These are phyloP conservation scores for Rhinocladiella mackenziei DNA, from an alignment of 2,329 filamentous ascomycete species.

Conservation along the genomic window DNA sequence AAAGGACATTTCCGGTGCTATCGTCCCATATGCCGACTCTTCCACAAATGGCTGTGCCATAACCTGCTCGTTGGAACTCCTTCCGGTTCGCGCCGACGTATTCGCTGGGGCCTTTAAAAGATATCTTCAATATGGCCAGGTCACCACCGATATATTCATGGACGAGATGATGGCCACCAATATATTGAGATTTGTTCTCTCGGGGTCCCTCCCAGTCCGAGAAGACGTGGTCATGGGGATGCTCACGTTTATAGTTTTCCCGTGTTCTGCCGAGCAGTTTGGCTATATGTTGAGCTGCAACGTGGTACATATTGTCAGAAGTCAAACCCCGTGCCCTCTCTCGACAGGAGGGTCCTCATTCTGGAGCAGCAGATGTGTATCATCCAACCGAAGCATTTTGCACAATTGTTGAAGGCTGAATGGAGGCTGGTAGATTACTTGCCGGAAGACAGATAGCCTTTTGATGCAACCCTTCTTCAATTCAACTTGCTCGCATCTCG, in stretches of 20 bases:
- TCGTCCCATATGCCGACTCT: constrained; percentile 10
- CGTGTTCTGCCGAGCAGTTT: constrained; percentile 14
- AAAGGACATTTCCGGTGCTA: constrained; percentile 4
- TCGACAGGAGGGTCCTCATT: constrained; percentile 11
- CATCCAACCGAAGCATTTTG: not conserved
- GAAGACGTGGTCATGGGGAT: not conserved
- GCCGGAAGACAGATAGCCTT: too few relatives aligned
- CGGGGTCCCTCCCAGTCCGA: not conserved
- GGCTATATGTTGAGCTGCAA: constrained; percentile 22
- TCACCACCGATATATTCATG: constrained; percentile 1
- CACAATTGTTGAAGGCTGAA: too few relatives aligned
- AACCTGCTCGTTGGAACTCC: not conserved
- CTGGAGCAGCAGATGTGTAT: not conserved
- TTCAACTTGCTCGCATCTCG: too few relatives aligned
- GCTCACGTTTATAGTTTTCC: not conserved
- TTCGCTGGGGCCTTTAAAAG: not conserved
- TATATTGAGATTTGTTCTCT: not conserved
- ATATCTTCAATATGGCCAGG: constrained; percentile 1
- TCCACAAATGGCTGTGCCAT: not conserved
- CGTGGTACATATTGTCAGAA: constrained; percentile 18
- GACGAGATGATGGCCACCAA: constrained; percentile 4
- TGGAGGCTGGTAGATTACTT: too few relatives aligned
- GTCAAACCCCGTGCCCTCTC: constrained; percentile 13
- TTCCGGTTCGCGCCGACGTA: not conserved
- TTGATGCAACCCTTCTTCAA: too few relatives aligned